These are phyloP conservation scores for Metschnikowia dekortorum DNA, from an alignment of 805 yeast species.

Conservation along the genomic window DNA sequence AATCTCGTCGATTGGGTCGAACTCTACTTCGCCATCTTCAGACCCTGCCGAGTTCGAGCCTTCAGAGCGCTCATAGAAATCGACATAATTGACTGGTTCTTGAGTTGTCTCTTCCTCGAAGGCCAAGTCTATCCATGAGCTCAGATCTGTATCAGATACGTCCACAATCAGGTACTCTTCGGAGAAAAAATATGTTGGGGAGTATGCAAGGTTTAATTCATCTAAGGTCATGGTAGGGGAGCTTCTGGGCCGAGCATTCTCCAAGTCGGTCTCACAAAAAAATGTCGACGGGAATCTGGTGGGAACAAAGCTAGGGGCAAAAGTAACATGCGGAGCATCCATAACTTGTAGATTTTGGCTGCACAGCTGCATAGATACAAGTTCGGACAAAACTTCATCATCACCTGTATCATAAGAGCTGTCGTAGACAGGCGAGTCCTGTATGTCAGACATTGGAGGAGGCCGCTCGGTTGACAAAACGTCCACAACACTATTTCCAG, in stretches of 20 bases:
- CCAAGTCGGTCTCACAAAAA: not conserved
- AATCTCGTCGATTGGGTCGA: not conserved
- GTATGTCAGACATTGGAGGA: not conserved
- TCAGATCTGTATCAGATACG: not conserved
- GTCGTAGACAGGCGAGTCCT: not conserved
- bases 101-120: not conserved
- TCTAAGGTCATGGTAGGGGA: not conserved
- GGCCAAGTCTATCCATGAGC: not conserved
- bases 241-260: not conserved
- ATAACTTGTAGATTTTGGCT: not conserved
- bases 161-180: not conserved
- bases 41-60: not conserved
- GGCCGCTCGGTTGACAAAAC: not conserved
- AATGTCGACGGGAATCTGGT: not conserved
- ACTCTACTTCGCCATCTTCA: not conserved
- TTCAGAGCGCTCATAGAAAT: not conserved
- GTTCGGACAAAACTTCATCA: not conserved
- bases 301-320: not conserved
- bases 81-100: not conserved
- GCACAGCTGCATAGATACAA: not conserved
- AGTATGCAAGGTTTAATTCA: not conserved
- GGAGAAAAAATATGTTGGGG: not conserved
- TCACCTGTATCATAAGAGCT: not conserved
- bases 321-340: not conserved
- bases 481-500: not conserved